Evolutionary conservation across 768 basidiomycete species (phyloP).

Genomic region (Harrya chromipes): DNA sequence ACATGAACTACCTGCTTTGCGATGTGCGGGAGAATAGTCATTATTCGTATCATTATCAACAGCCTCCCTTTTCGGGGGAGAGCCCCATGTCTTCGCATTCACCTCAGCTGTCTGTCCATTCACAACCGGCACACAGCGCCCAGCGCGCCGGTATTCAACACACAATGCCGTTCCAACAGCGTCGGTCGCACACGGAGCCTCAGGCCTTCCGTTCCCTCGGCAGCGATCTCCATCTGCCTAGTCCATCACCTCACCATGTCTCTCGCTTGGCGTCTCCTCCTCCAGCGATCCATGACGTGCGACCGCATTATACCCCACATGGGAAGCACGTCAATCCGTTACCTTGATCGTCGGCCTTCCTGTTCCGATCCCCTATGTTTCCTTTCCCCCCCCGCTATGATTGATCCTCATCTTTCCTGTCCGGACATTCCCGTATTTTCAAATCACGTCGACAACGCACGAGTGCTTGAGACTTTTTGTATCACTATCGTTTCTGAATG

Average conservation of each 20-base stretch:
- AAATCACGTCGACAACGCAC: constrained; percentile 21
- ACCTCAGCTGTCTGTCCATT: constrained; percentile 38
- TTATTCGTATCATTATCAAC: constrained; percentile 53
- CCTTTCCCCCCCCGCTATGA: constrained; percentile 16
- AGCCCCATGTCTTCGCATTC: constrained; percentile 42
- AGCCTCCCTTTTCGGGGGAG: constrained; percentile 45
- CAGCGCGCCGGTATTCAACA: constrained; percentile 41
- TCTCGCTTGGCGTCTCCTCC: constrained; percentile 45
- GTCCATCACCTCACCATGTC: constrained; percentile 39
- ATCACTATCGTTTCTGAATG: constrained; percentile 31
- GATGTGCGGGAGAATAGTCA: constrained; percentile 48
- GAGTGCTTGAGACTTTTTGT: constrained; percentile 29
- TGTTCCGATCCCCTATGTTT: constrained; percentile 15
- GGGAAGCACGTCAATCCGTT: constrained; percentile 48
- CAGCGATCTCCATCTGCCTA: constrained; percentile 49
- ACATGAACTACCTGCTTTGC: constrained; percentile 42
- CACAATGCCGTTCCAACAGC: constrained; percentile 49
- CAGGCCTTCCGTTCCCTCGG: constrained; percentile 48
- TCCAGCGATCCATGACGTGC: constrained; percentile 36
- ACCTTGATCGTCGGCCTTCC: constrained; percentile 36
- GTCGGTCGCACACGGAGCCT: constrained; percentile 57
- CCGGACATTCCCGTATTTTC: constrained; percentile 31
- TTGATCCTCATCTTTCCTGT: constrained; percentile 19
- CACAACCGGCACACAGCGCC: constrained; percentile 32
- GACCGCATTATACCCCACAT: constrained; percentile 37